Base-by-base conservation (phyloP, 1,284 basidiomycete genomes). In the Termitomyces sp. region DNA sequence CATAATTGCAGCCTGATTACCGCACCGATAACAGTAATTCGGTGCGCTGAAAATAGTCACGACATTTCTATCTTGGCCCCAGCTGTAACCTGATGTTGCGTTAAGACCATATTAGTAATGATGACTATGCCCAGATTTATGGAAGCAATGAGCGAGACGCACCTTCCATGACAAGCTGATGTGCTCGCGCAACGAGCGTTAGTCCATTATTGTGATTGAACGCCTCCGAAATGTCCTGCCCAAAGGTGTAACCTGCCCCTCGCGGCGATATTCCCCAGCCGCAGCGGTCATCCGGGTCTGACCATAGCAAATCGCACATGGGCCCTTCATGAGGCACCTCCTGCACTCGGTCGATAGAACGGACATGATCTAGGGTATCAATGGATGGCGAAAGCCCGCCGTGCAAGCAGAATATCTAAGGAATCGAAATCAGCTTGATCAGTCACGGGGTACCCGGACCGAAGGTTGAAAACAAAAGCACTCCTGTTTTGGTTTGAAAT, bases 151-250 rank as follows among this genome's bases (percentile, higher is more conserved):
- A 24, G 39, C 53, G 48, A 43, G 19, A 52, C 82, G 58, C 64
- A 83, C 95, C 95, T 76, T 98, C 96, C 96, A 99, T 99, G 62
- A 98, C 96, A 57, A 99, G 75, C 72, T 98, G 94, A 81, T 97
- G 94, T 56, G 94, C 94, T 67, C 93, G 84, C 48, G 93, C 93
- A 57, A 99, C 94, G 54, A 99, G 83, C 47, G 96, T 98, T 55
- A 99, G 78, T 30, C 96, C 97, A 68, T 99, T 99, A 76, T 98
- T 98, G 73, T 99, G 97, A 74, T 99, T 96, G 78, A 97, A 97
- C 17, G 93, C 93, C 71, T 97, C 94, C 56, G 90, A 92, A 63
- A 99, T 99, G 70, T 99, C 97, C 72, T 99, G 96, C 24, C 97
- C 97, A 69, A 99, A 99, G 8, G 96, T 99, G 74, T 98, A 99